Evolutionary conservation across 768 basidiomycete species (phyloP).

Genomic region (Kwoniella mangroviensis): DNA sequence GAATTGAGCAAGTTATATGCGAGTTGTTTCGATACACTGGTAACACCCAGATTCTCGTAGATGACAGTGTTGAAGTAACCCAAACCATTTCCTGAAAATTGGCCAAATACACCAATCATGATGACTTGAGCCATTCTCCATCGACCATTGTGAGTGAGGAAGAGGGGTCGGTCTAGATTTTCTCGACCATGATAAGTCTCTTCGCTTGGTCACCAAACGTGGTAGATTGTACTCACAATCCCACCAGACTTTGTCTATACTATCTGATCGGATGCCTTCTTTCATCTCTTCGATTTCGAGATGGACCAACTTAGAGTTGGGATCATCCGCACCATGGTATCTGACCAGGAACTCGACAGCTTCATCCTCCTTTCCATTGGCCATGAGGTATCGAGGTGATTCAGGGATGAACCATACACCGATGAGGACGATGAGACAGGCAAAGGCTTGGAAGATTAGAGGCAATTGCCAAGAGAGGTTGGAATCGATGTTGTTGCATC

Average conservation of each 20-base stretch:
- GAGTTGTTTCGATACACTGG: slow-evolving; percentile 49
- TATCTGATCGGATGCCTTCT: slow-evolving; percentile 63
- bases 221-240: slow-evolving; percentile 58
- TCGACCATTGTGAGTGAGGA: slow-evolving; percentile 39
- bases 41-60: slow-evolving; percentile 39
- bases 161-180: slow-evolving; percentile 28
- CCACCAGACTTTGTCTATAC: slow-evolving; percentile 67
- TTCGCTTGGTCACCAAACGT: too few species aligned
- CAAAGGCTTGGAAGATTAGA: slow-evolving; percentile 34
- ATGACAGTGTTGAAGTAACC: slow-evolving; percentile 60
- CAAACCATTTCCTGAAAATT: slow-evolving; percentile 66
- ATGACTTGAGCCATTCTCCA: slow-evolving; percentile 61
- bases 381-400: slow-evolving; percentile 38
- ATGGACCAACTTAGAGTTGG: slow-evolving; percentile 17
- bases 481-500: slow-evolving; percentile 37
- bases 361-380: slow-evolving; percentile 32
- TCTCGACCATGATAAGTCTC: too few species aligned
- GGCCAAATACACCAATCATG: slow-evolving; percentile 66
- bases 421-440: slow-evolving; percentile 26
- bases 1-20: slow-evolving; percentile 57
- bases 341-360: slow-evolving; percentile 27
- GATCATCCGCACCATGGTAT: slow-evolving; percentile 26
- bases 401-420: slow-evolving; percentile 36
- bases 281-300: slow-evolving; percentile 53
- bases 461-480: slow-evolving; percentile 40